Evolutionary conservation across 352 stramenopile species (phyloP).

Genomic region (Aphanomyces cochlioides): DNA sequence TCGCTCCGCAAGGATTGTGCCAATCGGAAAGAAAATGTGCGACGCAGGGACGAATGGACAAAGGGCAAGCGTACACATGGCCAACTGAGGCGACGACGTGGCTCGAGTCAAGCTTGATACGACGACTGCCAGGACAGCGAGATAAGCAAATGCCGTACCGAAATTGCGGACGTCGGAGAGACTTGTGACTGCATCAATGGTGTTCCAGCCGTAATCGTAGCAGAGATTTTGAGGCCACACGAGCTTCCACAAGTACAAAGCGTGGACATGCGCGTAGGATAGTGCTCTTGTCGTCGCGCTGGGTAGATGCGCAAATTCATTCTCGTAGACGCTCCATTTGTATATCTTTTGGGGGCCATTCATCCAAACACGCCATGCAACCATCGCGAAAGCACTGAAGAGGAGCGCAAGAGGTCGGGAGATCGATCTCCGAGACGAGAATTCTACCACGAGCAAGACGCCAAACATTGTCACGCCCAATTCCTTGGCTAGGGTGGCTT

Average conservation of each 20-base stretch:
- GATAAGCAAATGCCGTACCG: conserved; percentile 60
- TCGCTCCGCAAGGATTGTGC: conserved; percentile 88
- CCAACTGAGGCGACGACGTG: conserved; percentile 40
- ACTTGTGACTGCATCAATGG: conserved; percentile 59
- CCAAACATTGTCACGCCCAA: conserved; percentile 10
- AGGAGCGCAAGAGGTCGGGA: background rate
- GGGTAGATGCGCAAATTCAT: conserved; percentile 65
- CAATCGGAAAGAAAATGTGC: conserved; percentile 88
- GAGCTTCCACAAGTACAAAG: conserved; percentile 86
- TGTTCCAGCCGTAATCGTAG: conserved; percentile 91
- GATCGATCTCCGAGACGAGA: background rate
- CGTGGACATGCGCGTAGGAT: conserved; percentile 84
- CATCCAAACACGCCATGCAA: conserved; percentile 46
- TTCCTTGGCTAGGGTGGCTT: conserved; percentile 23
- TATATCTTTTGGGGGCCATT: conserved; percentile 67
- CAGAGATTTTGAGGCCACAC: conserved; percentile 79
- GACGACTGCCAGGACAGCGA: conserved; percentile 35
- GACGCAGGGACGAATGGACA: conserved; percentile 88
- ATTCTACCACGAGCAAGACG: conserved; percentile 7
- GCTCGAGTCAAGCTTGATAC: conserved; percentile 12
- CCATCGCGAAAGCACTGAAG: background rate
- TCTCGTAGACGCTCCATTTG: conserved; percentile 83
- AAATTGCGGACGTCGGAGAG: conserved; percentile 62
- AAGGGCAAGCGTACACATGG: conserved; percentile 61
- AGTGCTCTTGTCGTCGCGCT: conserved; percentile 41